Evolutionary conservation across 805 yeast species (phyloP), one percentile per base, ranked within the genome.

Genomic region (Metschnikowia anglica): DNA sequence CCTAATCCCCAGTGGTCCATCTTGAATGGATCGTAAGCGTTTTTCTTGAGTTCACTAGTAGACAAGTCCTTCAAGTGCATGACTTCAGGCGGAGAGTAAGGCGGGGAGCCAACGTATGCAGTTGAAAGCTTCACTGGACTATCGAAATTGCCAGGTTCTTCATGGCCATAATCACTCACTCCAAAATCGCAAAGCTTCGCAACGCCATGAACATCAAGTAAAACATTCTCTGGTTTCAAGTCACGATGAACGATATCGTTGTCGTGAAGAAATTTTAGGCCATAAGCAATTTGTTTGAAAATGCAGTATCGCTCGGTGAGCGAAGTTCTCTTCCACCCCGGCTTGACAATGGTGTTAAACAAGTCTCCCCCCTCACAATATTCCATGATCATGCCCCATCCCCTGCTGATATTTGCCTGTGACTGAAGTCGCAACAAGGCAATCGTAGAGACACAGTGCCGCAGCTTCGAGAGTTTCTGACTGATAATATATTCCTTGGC

Each of bases 51-150:
- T 44, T 68, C 72, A 3, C 54, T 31, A 25, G 49, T 43, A 13
- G 65, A 54, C 45, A 61, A 39, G 28, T 66, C 74, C 46, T 69
- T 72, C 48, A 77, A 66, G 20, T 65, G 59, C 76, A 80, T 74
- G 12, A 84, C 86, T 61, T 85, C 93, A 1, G 95, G 93, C 4
- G 91, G 80, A 10, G 83, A 78, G 60, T 83, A 85, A 1, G 93
- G 93, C 3, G 93, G 88, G 1, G 90, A 83, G 2, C 95, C 93
- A 32, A 84, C 83, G 59, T 76, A 74, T 2, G 79, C 66, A 31
- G 73, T 66, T 52, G 74, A 62, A 24, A 55, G 35, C 37, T 62
- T 63, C 10, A 75, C 48, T 3, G 69, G 66, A 18, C 79, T 70
- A 0, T 60, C 51, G 16, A 74, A 63, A 60, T 84, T 77, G 1